Percentiles rank a stretch among this genome's conserved stretches.
Conservation (phyloP, 1,284 basidiomycete genomes). For the Cerioporus squamosus region DNA sequence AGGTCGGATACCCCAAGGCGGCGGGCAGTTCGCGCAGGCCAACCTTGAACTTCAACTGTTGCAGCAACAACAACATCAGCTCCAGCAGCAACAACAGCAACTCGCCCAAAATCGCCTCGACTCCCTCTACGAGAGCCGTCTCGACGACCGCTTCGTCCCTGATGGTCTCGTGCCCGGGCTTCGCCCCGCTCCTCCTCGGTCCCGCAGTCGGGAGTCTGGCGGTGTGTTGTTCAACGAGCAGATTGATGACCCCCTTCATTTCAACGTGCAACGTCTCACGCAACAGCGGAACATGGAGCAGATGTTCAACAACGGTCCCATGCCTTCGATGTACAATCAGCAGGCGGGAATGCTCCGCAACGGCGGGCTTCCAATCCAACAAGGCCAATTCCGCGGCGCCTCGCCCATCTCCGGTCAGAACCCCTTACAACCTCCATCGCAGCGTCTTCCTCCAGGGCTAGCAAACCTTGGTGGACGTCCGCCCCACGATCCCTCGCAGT, state of each 20-base stretch:
- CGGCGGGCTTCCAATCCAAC: slow-evolving; percentile 60
- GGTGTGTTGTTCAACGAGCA: slow-evolving; percentile 59
- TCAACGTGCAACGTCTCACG: slow-evolving; percentile 57
- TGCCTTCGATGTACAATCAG: slow-evolving; percentile 55
- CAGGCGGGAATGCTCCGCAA: slow-evolving; percentile 52
- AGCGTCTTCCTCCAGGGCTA: slow-evolving; percentile 78
- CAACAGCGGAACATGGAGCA: slow-evolving; percentile 60
- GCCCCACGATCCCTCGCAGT: slow-evolving; percentile 76
- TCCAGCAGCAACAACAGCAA: slow-evolving; percentile 50
- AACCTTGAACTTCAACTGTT: slow-evolving; percentile 34
- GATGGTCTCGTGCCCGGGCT: slow-evolving; percentile 85
- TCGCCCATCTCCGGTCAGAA: slow-evolving; percentile 61
- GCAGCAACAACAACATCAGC: slow-evolving; percentile 50
- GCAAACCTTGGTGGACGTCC: slow-evolving; percentile 82
- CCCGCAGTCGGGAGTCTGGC: slow-evolving; percentile 60
- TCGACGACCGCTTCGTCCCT: slow-evolving; percentile 79
- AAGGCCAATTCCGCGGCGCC: slow-evolving; percentile 68
- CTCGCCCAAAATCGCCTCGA: slow-evolving; percentile 55
- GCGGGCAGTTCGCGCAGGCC: slow-evolving; percentile 34
- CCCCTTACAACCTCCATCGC: slow-evolving; percentile 45
- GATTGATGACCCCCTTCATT: slow-evolving; percentile 63
- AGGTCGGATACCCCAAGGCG: slow-evolving; percentile 30
- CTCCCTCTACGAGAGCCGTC: slow-evolving; percentile 68
- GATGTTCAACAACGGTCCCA: slow-evolving; percentile 52
- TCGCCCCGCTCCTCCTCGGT: slow-evolving; percentile 59